Evolutionary conservation across 1,284 basidiomycete species (phyloP), one percentile per base, ranked within the genome.

Genomic region (Trametes hirsuta): DNA sequence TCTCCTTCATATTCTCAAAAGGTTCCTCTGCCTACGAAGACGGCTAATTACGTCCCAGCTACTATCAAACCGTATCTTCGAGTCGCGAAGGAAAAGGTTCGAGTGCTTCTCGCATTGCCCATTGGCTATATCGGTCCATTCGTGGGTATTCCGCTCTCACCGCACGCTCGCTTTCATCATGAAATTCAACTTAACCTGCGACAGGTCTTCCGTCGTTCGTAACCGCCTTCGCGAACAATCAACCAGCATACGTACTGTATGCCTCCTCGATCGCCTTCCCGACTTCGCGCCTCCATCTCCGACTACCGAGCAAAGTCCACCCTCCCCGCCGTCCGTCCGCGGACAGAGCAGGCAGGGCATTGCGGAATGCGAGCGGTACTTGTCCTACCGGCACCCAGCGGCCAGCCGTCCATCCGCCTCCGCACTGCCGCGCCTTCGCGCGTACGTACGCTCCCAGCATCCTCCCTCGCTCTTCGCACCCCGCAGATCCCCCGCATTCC

Each of bases 401-500:
- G 42, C 25, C 42, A 30, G 42, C 48, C 42, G 41, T 6, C 41
- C 2, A 3, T 30, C 52, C 42, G 52, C 21, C 41, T 39, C 48
- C 55, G 47, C 47, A 8, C 56, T 30, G 49, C 37, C n/a, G 2
- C 37, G 8, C 4, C 37, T 37, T 22, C 39, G 24, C 39, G 18
- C 11, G 41, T 49, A 49, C 57, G 51, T 49, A 49, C 39, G 55
- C 35, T 12, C 39, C 34, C 40, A 46, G 50, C 42, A 21, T 40
- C 34, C 48, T 48, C 41, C 42, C 22, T 47, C 51, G 35, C 11
- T 47, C 47, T 62, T 47, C 37, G 60, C 46, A 40, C 58, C n/a
- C 36, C 46, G 64, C n/a, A 24, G 61, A 62, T 65, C 64, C 64
- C 64, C 64, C 61, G 37, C 64, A 65, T 58, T 53, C 45, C 53